Evolutionary conservation across 2,329 filamentous ascomycete genomes (phyloP).

Genomic region (Claviceps africana): DNA sequence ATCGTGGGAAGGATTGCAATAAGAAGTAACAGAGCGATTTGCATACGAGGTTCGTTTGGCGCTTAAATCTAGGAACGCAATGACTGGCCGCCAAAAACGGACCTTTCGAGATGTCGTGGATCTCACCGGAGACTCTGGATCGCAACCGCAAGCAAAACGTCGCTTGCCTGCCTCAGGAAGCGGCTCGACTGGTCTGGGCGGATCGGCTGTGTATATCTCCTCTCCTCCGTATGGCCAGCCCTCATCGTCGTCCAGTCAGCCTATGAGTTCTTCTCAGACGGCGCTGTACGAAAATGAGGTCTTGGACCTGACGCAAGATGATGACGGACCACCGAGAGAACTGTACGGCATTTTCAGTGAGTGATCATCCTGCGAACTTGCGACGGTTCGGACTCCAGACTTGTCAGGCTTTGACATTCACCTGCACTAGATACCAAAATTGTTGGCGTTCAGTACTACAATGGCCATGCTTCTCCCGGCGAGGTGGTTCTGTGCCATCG

Average conservation of each 20-base stretch:
- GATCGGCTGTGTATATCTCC: slow-evolving; percentile 8
- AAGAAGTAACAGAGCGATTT: not conserved
- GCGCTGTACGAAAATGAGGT: slow-evolving; percentile 21
- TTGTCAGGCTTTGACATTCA: not conserved
- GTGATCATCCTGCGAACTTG: slow-evolving; percentile 5
- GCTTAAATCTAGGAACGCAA: not conserved
- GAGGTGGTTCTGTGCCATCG: slow-evolving; percentile 49
- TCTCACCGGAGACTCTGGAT: slow-evolving; percentile 24
- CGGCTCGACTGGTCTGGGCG: slow-evolving; percentile 8
- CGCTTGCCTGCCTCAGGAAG: slow-evolving; percentile 9
- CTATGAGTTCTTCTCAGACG: slow-evolving; percentile 2
- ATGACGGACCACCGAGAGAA: slow-evolving; percentile 27
- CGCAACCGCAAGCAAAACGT: slow-evolving; percentile 14
- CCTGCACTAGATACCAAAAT: slow-evolving; percentile 28
- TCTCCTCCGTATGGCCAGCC: slow-evolving; percentile 3
- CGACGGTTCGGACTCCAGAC: not conserved
- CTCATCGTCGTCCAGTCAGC: slow-evolving; percentile 3
- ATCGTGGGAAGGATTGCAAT: not conserved
- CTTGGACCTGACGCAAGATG: slow-evolving; percentile 30
- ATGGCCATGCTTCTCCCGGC: slow-evolving; percentile 44
- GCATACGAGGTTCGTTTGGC: not conserved
- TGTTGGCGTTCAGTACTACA: slow-evolving; percentile 45
- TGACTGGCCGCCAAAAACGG: slow-evolving; percentile 20
- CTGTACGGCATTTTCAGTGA: slow-evolving; percentile 33
- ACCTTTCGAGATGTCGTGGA: slow-evolving; percentile 22